Base-by-base conservation (phyloP, 2,329 filamentous ascomycete genomes). In the Xylariaceae sp. region DNA sequence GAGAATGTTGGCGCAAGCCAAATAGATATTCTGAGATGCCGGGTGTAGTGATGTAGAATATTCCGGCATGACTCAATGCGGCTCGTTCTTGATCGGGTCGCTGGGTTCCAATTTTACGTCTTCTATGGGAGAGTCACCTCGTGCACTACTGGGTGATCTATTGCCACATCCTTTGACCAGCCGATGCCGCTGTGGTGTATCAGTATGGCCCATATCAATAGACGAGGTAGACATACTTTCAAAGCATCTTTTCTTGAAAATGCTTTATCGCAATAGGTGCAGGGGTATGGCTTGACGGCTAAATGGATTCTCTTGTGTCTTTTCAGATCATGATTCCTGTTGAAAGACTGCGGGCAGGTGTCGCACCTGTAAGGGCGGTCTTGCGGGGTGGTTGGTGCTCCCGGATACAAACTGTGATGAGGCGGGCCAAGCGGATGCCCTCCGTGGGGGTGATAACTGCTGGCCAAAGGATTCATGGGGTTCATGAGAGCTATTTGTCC, bases 311-410 rank as follows among this genome's bases (percentile, higher is more conserved):
- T 77, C 75, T 96, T 96, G 68, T 99, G 94, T 45, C 94, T 81
- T 72, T 99, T 99, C 60, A 97, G 70, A 64, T 97, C 94, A 65
- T 97, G 94, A 58, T 97, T 97, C 5, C 94, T 80, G 68, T 95
- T 97, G 73, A 99, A 99, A 35, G 89, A 91, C 66, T 95, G 90
- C 0, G 88, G 83, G 64, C 94, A 99, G 65, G 88, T 81, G 60
- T 97, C 90, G 66, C 94, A 99, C 69, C 91, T 91, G 75, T 95
- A 97, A 0, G 94, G 94, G 5, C 92, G 83, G 59, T 97, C 92
- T 49, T 87, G 85, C 27, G 73, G 71, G 6, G 67, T 59, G 17
- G 62, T 59, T 14, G 78, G 75, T 49, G 80, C 80, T 10, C 74
- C 71, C 17, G 70, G 66, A 52, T 89, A 88, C 69, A 91, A 80